Base-by-base conservation (phyloP, 2,329 filamentous ascomycete species). In the Phaeomoniella chlamydospora region DNA sequence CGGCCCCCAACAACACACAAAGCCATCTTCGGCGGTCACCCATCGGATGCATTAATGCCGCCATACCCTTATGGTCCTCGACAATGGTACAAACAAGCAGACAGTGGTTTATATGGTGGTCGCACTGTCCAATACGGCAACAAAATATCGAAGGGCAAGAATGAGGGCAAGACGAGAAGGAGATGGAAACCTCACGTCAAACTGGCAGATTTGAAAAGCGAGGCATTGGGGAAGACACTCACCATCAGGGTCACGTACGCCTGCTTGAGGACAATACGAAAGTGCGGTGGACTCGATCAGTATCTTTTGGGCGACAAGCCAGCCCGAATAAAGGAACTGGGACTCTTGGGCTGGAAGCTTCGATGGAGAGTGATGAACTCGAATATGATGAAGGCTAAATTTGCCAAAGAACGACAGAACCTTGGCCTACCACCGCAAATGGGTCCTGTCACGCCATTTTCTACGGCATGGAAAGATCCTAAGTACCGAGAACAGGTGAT, bases 361-460 rank as follows among this genome's bases (percentile, higher is more conserved):
- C 68, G 90, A 44, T 94, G 86, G 82, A 72, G 82, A 42, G 66
- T 98, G 41, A 85, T 94, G 78, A 83, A 88, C 62, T 86, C 77
- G 3, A 62, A 67, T 1, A 60, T 62, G 14, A 70, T 92, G 35
- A 74, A 77, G 54, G 68, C 70, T 45, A 65, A 72, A 44, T 82
- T 86, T 51, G 68, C 70, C 30, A 54, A 61, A 34, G 68, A 94
- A 62, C 67, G 85, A 41, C 60, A 65, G 39, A 62, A 62, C 14
- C 55, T 90, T 34, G 82, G 84, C 0, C 51, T 94, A 39, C 67
- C 70, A 4, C 62, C 68, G 15, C 59, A 64, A 37, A 56, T 51
- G 31, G 48, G 53, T 4, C 42, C 46, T 12, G 43, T 43, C 15
- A 44, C 44, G 19, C 54, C 61, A 33, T 45, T 63, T 4, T 43